Evolutionary conservation across 2,329 filamentous ascomycete genomes (phyloP).

Genomic region (Penicillium freii): DNA sequence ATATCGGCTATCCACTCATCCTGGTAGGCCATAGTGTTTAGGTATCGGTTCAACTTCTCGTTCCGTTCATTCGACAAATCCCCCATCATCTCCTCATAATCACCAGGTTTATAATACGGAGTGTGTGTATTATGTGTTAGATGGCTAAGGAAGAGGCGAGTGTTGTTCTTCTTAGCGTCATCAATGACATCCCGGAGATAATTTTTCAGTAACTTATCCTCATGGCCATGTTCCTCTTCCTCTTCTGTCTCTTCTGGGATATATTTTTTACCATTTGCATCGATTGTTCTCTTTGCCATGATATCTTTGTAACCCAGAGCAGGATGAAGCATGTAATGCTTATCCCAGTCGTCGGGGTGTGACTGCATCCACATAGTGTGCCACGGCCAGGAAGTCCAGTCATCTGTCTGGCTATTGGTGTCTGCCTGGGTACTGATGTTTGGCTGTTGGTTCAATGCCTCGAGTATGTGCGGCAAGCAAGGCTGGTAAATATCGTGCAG

Average conservation of each 20-base stretch:
- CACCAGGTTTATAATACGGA: conserved; percentile 25
- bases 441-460: conserved; percentile 20
- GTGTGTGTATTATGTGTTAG: conserved; percentile 31
- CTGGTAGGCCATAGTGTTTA: conserved; percentile 29
- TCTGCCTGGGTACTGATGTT: conserved; percentile 9
- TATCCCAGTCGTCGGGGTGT: conserved; percentile 29
- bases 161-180: conserved; percentile 26
- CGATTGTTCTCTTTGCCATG: conserved; percentile 20
- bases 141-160: conserved; percentile 31
- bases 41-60: conserved; percentile 26
- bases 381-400: conserved; percentile 30
- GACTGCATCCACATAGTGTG: conserved; percentile 31
- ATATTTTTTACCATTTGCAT: conserved; percentile 18
- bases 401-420: conserved; percentile 5
- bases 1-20: conserved; percentile 29
- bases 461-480: conserved; percentile 40
- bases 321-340: conserved; percentile 26
- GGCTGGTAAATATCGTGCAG: conserved; percentile 45
- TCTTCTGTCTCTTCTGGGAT: conserved; percentile 19
- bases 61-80: conserved; percentile 9
- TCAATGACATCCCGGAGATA: conserved; percentile 29
- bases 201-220: conserved; percentile 22
- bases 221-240: conserved; percentile 26
- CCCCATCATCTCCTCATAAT: conserved; percentile 23
- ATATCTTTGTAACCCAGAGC: conserved; percentile 25